phyloP scores from a whole-genome alignment of 1,284 basidiomycete genomes.

The Ustilago crameri region DNA sequence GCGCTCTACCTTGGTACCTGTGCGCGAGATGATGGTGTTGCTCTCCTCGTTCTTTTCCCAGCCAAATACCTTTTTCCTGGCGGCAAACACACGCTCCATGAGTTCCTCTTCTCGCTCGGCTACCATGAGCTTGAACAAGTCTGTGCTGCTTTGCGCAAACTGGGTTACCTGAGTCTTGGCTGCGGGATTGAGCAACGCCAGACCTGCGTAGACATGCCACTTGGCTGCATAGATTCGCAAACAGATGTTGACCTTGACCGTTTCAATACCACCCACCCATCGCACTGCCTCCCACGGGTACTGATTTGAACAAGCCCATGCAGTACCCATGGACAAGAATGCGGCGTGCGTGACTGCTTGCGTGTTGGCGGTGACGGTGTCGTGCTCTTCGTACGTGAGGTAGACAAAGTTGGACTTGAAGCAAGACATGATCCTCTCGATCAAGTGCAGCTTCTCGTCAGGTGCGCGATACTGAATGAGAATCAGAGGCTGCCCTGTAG shows the following conservation, averaged over 20 bases:
- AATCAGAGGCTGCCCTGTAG: slow-evolving; percentile 92
- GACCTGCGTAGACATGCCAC: slow-evolving; percentile 98
- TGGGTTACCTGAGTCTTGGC: slow-evolving; percentile 87
- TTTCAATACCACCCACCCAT: slow-evolving; percentile 98
- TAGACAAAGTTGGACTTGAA: slow-evolving; percentile 87
- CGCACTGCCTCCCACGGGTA: slow-evolving; percentile 95
- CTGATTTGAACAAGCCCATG: slow-evolving; percentile 81
- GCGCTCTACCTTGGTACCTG: slow-evolving; percentile 58
- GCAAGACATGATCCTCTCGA: slow-evolving; percentile 85
- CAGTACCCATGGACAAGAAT: slow-evolving; percentile 97
- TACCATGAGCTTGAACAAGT: slow-evolving; percentile 96
- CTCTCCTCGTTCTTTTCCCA: slow-evolving; percentile 63
- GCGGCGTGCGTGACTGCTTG: slow-evolving; percentile 98
- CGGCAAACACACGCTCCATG: slow-evolving; percentile 78
- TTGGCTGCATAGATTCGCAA: slow-evolving; percentile 92
- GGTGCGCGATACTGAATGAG: slow-evolving; percentile 88
- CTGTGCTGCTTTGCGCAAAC: slow-evolving; percentile 84
- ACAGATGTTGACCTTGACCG: slow-evolving; percentile 95
- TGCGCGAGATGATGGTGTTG: slow-evolving; percentile 45
- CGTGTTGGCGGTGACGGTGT: slow-evolving; percentile 94
- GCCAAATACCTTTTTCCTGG: slow-evolving; percentile 82
- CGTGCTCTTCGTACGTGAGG: slow-evolving; percentile 94
- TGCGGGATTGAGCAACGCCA: slow-evolving; percentile 95
- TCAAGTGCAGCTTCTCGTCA: slow-evolving; percentile 78
- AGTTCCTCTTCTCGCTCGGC: slow-evolving; percentile 75